Conservation (phyloP, 768 basidiomycete species). For the Phaffia tasmanica region DNA sequence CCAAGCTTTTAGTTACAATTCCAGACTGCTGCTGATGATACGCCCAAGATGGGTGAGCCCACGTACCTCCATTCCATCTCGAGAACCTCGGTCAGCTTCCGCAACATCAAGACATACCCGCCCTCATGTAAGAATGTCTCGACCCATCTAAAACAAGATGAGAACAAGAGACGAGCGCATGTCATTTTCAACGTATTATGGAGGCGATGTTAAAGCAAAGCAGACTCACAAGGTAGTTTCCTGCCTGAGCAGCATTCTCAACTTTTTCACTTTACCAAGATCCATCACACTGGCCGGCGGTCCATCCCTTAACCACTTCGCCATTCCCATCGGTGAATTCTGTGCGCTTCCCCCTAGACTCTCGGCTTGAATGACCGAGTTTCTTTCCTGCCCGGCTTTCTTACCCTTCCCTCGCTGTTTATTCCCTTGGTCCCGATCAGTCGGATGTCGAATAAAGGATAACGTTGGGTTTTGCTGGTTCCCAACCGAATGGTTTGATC, state of each 20-base stretch:
- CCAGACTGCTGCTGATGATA: too few species aligned
- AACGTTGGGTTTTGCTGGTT: not conserved
- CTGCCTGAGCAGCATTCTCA: constrained; percentile 74
- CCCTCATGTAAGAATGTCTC: constrained; percentile 69
- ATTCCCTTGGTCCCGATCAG: not conserved
- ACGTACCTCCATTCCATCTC: constrained; percentile 92
- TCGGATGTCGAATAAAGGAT: not conserved
- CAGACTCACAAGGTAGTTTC: constrained; percentile 66
- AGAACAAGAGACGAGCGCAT: constrained; percentile 2
- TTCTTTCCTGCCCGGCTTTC: not conserved
- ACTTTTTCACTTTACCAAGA: constrained; percentile 74
- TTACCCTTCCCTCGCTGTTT: not conserved
- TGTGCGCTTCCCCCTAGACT: not conserved
- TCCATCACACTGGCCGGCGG: constrained; percentile 62
- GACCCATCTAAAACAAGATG: constrained; percentile 57
- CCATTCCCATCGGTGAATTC: constrained; percentile 19
- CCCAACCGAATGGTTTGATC: constrained; percentile 11
- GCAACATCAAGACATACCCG: constrained; percentile 74
- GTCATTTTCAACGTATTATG: not conserved
- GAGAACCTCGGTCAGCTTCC: constrained; percentile 75
- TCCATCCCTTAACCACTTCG: constrained; percentile 22
- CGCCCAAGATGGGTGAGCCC: too few species aligned
- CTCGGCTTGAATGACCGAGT: constrained; percentile 2
- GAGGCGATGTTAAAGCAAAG: not conserved
- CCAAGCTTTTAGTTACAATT: not conserved